These are phyloP conservation scores for Spinellus fusiger DNA, from an alignment of 192 early-diverging fungal genomes.

Conservation along the genomic window DNA sequence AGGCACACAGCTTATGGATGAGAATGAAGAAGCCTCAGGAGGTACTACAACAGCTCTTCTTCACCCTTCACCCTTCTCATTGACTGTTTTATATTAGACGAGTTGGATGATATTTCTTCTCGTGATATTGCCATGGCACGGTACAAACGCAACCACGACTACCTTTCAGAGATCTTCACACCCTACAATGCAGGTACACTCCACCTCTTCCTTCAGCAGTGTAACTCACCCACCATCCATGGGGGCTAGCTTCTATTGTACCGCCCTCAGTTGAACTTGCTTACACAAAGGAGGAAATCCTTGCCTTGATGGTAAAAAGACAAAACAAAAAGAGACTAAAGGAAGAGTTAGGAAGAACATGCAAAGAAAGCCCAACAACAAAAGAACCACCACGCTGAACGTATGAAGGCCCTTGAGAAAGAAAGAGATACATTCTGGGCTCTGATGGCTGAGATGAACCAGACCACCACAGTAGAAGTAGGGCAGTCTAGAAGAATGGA, in stretches of 20 bases:
- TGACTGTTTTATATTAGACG: conserved; percentile 32
- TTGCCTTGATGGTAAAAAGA: conserved; percentile 12
- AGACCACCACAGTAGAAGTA: conserved; percentile 36
- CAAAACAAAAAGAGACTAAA: conserved; percentile 2
- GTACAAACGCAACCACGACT: conserved; percentile 60
- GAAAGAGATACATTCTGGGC: conserved; percentile 30
- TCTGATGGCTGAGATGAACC: conserved; percentile 32
- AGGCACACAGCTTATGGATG: conserved; percentile 25
- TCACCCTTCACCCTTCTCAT: background rate
- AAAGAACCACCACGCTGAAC: conserved; percentile 33
- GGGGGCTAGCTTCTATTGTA: conserved; percentile 19
- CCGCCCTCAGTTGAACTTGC: conserved; percentile 27
- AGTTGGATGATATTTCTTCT: conserved; percentile 50
- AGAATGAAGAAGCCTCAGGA: conserved; percentile 52
- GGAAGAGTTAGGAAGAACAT: conserved; percentile 21
- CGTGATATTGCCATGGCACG: conserved; percentile 58
- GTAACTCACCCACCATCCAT: background rate
- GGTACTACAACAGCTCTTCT: conserved; percentile 18
- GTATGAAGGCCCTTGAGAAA: conserved; percentile 31
- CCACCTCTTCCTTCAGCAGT: background rate
- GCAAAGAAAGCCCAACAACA: conserved; percentile 25
- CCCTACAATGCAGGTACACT: conserved; percentile 48
- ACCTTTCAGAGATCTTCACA: conserved; percentile 60
- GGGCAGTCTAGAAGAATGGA: too few relatives aligned
- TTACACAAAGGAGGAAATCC: conserved; percentile 24